Percentiles rank a stretch among this genome's conserved stretches.
Evolutionary conservation across 257 asterid species (phyloP).

Genomic region (Ilex asprella): DNA sequence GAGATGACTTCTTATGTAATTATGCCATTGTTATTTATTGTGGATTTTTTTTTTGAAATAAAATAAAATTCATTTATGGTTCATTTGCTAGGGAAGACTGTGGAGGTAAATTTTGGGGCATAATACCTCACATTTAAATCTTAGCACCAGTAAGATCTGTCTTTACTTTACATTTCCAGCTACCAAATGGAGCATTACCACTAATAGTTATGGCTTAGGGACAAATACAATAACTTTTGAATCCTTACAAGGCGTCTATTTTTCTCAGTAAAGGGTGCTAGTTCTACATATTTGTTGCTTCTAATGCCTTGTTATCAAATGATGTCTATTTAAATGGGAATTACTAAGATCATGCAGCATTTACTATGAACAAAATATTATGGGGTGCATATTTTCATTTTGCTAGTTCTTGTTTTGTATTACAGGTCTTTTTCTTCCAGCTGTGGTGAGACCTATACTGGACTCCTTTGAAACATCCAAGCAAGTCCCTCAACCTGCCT

Average conservation of each 20-base stretch:
- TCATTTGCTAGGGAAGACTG: not conserved
- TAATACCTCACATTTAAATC: not conserved
- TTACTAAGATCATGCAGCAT: not conserved
- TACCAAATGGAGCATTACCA: too few relatives aligned
- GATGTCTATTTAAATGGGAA: not conserved
- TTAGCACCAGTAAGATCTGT: not conserved
- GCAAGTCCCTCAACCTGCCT: slow-evolving; percentile 64
- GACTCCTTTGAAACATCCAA: slow-evolving; percentile 78
- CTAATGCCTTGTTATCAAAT: not conserved
- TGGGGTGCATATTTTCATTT: slow-evolving; percentile 4
- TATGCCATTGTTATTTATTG: too few relatives aligned
- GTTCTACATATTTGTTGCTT: not conserved
- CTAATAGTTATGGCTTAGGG: not conserved
- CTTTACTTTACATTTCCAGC: too few relatives aligned
- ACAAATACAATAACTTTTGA: not conserved
- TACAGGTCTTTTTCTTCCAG: slow-evolving; percentile 93
- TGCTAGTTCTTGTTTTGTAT: slow-evolving; percentile 11
- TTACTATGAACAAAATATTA: not conserved
- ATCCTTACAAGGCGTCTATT: not conserved
- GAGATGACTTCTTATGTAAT: too few relatives aligned
- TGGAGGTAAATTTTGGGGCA: not conserved
- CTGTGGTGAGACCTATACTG: slow-evolving; percentile 89
- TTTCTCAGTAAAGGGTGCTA: not conserved
- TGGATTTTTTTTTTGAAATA: too few relatives aligned
- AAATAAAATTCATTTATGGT: not conserved